phyloP scores from a whole-genome alignment of 2,329 filamentous ascomycete genomes.

The Verticillium zaregamsianum region DNA sequence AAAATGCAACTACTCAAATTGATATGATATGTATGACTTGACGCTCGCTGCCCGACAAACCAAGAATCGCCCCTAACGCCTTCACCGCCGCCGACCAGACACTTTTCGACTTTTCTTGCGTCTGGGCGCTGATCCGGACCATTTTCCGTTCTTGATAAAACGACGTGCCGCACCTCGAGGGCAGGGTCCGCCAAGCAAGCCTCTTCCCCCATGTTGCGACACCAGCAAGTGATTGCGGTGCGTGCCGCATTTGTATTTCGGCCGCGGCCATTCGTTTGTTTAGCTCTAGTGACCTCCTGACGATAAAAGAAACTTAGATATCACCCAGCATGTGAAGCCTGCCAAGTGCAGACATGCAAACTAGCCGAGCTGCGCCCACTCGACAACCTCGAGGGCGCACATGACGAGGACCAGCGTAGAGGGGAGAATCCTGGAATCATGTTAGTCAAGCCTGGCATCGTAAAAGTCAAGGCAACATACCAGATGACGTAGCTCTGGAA shows the following conservation, averaged over 20 bases:
- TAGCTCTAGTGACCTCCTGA: not conserved
- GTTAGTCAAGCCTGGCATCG: slow-evolving; percentile 19
- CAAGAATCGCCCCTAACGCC: not conserved
- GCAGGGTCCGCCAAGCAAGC: no score
- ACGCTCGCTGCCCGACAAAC: not conserved
- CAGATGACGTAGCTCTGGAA: slow-evolving; percentile 98
- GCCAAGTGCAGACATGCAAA: not conserved
- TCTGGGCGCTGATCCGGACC: not conserved
- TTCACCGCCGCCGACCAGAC: not conserved
- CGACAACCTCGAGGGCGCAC: slow-evolving; percentile 85
- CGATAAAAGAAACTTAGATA: not conserved
- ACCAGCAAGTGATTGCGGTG: not conserved
- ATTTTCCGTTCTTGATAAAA: not conserved
- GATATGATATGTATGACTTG: not conserved
- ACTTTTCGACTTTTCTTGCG: not conserved
- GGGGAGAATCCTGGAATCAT: slow-evolving; percentile 70
- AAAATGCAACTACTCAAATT: not conserved
- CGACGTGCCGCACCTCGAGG: not conserved
- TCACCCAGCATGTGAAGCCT: not conserved
- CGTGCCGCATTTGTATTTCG: not conserved
- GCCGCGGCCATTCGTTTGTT: not conserved
- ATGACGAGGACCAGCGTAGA: slow-evolving; percentile 89
- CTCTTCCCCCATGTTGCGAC: not conserved
- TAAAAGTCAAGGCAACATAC: slow-evolving; percentile 44
- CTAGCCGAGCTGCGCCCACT: slow-evolving; percentile 61